These are phyloP conservation scores for Trametes punicea DNA, from an alignment of 768 basidiomycete genomes.

Conservation along the genomic window DNA sequence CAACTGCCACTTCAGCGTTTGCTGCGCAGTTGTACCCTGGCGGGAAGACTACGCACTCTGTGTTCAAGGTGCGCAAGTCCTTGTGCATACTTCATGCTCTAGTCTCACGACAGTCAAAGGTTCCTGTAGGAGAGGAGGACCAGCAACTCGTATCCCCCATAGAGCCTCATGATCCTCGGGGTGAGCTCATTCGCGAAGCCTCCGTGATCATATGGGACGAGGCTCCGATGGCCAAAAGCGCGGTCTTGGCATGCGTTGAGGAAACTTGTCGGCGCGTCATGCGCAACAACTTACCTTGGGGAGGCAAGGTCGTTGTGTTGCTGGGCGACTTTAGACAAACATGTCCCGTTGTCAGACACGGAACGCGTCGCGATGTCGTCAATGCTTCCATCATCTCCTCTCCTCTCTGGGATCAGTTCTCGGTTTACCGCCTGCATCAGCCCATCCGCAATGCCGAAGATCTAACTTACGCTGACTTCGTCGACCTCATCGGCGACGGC, in stretches of 20 bases:
- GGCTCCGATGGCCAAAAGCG: constrained; percentile 39
- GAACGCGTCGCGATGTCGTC: constrained; percentile 29
- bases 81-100: neutral
- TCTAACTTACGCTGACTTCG: constrained; percentile 33
- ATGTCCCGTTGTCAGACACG: constrained; percentile 35
- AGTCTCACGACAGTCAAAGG: constrained; percentile 16
- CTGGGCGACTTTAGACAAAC: constrained; percentile 42
- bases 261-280: constrained; percentile 31
- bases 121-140: constrained; percentile 34
- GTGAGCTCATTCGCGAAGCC: constrained; percentile 33
- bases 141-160: constrained; percentile 33
- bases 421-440: constrained; percentile 25
- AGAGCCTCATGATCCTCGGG: constrained; percentile 25
- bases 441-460: constrained; percentile 39
- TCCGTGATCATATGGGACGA: constrained; percentile 41
- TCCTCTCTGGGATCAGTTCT: constrained; percentile 33
- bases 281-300: constrained; percentile 33
- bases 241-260: constrained; percentile 35
- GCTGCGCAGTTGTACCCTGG: constrained; percentile 38
- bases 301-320: constrained; percentile 35
- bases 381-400: constrained; percentile 38
- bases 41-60: constrained; percentile 37
- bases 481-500: constrained; percentile 39
- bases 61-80: constrained; percentile 33
- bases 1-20: constrained; percentile 39